A percentile compares a stretch with the other conserved stretches of the same genome.
Conservation (phyloP, 208 protist genomes). For the Spironucleus salmonicida region DNA sequence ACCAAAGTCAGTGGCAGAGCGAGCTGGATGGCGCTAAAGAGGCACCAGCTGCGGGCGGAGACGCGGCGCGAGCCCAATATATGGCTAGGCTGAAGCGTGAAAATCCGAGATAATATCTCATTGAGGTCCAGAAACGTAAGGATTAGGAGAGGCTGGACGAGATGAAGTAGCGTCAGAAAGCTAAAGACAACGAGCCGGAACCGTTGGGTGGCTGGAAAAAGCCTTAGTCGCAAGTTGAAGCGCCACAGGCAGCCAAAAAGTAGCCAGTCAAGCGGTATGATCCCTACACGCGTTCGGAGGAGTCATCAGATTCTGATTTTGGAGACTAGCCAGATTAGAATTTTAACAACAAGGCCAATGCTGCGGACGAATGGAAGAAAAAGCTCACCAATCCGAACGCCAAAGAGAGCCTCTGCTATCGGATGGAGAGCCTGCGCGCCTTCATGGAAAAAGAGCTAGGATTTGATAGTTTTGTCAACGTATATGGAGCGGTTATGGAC, state of each 20-base stretch:
- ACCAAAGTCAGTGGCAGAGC: no score
- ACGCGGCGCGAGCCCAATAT: no score
- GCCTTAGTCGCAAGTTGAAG: background rate
- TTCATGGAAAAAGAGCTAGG: slow-evolving; percentile 33
- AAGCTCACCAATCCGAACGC: background rate
- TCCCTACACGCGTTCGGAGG: background rate
- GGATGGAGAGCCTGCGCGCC: slow-evolving; percentile 24
- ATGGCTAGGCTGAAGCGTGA: no score
- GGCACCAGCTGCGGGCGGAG: no score
- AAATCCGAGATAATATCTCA: no score
- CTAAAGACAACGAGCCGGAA: background rate
- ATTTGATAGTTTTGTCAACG: slow-evolving; percentile 16
- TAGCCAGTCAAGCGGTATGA: background rate
- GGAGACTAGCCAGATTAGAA: background rate
- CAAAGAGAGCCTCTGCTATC: slow-evolving; percentile 18
- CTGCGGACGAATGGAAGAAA: background rate
- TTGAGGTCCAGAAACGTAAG: no score
- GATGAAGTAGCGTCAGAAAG: no score
- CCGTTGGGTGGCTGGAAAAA: background rate
- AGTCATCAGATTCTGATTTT: background rate
- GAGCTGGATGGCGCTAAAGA: no score
- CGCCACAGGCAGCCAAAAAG: background rate
- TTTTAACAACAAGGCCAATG: background rate
- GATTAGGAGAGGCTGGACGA: no score
- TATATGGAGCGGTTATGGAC: background rate